phyloP scores from a whole-genome alignment of 345 rosid species.

The Acer yangbiense region DNA sequence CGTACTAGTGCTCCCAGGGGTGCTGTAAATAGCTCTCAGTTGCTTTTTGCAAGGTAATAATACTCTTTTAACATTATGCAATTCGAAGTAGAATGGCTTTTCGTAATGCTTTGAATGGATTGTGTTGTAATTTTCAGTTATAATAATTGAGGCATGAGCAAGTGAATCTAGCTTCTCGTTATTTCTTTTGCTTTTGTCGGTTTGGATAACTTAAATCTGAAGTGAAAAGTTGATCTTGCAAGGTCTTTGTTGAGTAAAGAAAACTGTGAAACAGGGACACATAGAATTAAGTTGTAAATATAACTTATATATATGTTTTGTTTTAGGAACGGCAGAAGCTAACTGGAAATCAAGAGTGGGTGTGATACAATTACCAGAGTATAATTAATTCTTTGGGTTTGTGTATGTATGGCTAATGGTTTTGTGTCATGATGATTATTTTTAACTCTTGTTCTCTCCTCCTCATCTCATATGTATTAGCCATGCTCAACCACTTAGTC shows the following conservation, averaged over 20 bases:
- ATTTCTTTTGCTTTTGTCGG: not conserved
- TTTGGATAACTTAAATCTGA: not conserved
- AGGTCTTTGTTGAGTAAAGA: not conserved
- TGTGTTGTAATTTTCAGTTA: not conserved
- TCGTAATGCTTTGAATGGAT: not conserved
- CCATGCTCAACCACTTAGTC: not conserved
- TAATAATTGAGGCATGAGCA: not conserved
- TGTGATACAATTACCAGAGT: not conserved
- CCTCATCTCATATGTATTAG: not conserved
- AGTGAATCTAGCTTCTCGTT: not conserved
- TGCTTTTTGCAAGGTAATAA: conserved; percentile 40
- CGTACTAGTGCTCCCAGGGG: conserved; percentile 42
- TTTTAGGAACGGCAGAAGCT: conserved; percentile 27
- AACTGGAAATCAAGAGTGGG: conserved; percentile 6
- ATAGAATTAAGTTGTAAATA: not conserved
- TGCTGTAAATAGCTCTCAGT: conserved; percentile 29
- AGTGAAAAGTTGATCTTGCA: not conserved
- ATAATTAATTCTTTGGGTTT: not conserved
- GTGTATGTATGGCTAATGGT: not conserved
- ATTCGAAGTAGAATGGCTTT: not conserved
- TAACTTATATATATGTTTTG: not conserved
- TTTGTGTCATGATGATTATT: not conserved
- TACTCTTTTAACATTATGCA: not conserved
- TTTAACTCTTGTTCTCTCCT: not conserved
- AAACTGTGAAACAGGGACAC: not conserved